phyloP scores from a whole-genome alignment of 2,329 filamentous ascomycete species.

The Fusarium kyushuense region DNA sequence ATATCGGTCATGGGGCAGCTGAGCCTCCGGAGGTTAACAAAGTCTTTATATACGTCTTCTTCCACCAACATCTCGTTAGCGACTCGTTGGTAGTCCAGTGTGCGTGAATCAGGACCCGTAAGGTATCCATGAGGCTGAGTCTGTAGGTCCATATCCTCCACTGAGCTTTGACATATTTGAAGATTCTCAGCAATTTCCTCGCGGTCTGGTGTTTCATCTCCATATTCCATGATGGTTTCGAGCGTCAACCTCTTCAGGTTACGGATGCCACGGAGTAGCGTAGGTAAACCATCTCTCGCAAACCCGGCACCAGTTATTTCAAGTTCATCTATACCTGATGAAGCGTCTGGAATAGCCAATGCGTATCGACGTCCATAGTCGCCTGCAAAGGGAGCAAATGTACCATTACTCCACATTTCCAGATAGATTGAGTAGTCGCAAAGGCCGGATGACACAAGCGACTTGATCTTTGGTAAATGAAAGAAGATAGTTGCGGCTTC shows the following conservation, averaged over 20 bases:
- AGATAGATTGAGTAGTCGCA: neutral
- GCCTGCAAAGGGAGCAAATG: neutral
- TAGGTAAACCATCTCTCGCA: fast-evolving
- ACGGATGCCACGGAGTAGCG: neutral
- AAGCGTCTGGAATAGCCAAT: neutral
- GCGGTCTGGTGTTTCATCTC: neutral
- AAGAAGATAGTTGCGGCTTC: neutral
- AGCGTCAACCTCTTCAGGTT: neutral
- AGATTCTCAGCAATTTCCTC: neutral
- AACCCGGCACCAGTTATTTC: fast-evolving
- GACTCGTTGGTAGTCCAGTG: no score
- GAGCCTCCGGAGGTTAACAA: neutral
- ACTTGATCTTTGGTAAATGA: neutral
- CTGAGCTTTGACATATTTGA: neutral
- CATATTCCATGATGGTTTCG: fast-evolving
- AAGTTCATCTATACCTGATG: neutral
- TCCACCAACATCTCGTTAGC: neutral
- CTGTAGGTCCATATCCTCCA: neutral
- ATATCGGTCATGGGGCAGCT: neutral
- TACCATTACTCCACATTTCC: no score
- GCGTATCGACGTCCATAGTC: neutral
- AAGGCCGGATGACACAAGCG: neutral
- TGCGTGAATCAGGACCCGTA: neutral
- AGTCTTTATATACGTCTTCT: neutral
- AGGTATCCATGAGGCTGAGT: neutral